Evolutionary conservation across 352 stramenopile species (phyloP).

Genomic region (Phytopythium boreale): DNA sequence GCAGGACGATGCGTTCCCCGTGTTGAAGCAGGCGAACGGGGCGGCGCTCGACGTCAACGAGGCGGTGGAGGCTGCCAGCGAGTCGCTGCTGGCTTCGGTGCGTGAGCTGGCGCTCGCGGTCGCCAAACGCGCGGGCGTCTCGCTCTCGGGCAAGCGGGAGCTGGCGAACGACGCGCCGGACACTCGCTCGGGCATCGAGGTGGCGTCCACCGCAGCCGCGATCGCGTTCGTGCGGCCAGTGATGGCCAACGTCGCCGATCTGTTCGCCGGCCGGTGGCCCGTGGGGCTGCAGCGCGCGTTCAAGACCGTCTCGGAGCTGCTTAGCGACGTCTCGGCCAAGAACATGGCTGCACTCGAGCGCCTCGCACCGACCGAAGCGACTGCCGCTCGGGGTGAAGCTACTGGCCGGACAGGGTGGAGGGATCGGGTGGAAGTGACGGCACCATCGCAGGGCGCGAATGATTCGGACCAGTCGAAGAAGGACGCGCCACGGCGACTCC

Average conservation of each 20-base stretch:
- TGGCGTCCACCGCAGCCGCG: conserved; percentile 10
- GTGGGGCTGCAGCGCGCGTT: conserved; percentile 9
- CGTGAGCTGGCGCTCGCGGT: conserved; percentile 44
- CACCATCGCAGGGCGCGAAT: neutral
- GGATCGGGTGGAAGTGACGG: neutral
- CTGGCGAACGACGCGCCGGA: conserved; percentile 40
- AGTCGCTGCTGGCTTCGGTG: conserved; percentile 26
- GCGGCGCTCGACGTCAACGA: neutral
- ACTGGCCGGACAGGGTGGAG: neutral
- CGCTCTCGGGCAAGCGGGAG: conserved; percentile 59
- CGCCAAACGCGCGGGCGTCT: conserved; percentile 61
- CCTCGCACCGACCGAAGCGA: neutral
- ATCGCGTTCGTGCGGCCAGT: conserved; percentile 23
- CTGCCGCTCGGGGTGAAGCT: neutral
- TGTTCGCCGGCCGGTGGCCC: conserved; percentile 16
- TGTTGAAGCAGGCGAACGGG: neutral
- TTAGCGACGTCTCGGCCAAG: conserved; percentile 38
- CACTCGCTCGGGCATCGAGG: conserved; percentile 42
- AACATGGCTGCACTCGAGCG: conserved; percentile 15
- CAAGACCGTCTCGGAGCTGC: conserved; percentile 30
- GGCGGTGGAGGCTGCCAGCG: neutral
- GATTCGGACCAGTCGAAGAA: neutral
- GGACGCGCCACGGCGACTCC: neutral
- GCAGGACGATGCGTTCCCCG: conserved; percentile 25
- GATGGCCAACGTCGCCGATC: conserved; percentile 33